These are phyloP conservation scores for Closterium sp. DNA, from an alignment of 139 green algal genomes.

Conservation along the genomic window DNA sequence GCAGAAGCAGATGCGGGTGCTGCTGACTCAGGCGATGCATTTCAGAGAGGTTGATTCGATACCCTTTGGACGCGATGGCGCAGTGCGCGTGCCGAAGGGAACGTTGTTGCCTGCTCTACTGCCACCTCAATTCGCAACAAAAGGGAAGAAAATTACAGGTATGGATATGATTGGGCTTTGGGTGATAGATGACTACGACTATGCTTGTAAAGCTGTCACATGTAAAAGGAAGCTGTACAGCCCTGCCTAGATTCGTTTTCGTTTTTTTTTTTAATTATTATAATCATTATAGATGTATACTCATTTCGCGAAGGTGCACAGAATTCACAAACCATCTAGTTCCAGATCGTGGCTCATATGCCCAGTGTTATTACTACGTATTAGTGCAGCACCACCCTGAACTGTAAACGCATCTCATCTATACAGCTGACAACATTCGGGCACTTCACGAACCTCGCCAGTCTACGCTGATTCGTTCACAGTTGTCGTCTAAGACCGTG, in stretches of 20 bases:
- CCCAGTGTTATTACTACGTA: no score
- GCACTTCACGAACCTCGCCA: no score
- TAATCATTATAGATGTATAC: no score
- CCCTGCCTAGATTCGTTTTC: no score
- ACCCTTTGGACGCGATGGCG: background rate
- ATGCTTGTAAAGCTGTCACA: slow-evolving; percentile 18
- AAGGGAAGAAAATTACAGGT: background rate
- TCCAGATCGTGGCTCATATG: background rate
- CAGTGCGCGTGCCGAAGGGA: background rate
- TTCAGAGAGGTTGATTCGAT: background rate
- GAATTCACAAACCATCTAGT: background rate
- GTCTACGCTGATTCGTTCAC: no score
- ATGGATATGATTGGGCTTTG: slow-evolving; percentile 12
- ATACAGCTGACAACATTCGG: no score
- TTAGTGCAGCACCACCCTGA: no score
- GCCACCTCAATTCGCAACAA: background rate
- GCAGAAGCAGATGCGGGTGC: background rate
- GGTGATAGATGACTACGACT: slow-evolving; percentile 28
- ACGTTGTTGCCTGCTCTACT: slow-evolving; percentile 1
- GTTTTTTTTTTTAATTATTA: no score
- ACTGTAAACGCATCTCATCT: no score
- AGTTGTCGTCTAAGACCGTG: background rate
- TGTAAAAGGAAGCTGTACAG: slow-evolving; percentile 13
- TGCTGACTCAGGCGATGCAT: background rate
- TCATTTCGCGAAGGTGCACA: no score